Base-by-base conservation (phyloP, 129 eudicot species). In the Helianthus tuberosus region DNA sequence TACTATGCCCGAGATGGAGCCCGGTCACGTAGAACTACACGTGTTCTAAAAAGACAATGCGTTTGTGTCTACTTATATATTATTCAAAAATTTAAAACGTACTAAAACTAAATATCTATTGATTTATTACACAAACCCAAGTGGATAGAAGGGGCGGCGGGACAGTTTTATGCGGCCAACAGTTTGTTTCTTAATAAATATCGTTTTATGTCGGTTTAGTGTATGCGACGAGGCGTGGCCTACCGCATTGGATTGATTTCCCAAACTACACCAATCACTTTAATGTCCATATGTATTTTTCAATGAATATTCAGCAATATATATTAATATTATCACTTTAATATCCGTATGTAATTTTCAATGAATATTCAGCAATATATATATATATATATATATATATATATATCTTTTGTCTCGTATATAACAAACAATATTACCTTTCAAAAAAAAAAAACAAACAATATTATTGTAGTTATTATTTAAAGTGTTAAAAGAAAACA, bases 111-210 rank as follows among this genome's bases (percentile, higher is more conserved):
- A 32, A 6, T 32, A 32, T 13, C 6, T 35, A 32, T 5, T 10
- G 36, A 43, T 43, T 64, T 20, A 66, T 20, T 11, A 11, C 11
- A 44, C 71, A 44, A 44, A 65, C 17, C 17, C 55, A 46, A 43
- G 36, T 20, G 54, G 53, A 17, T 10, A 44, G 32, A 16, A 27
- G 61, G 74, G 74, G 63, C 63, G 74, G 74, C 74, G 46, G 74
- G 74, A 35, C 63, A 35, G 74, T 69, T 69, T 69, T 51, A 69
- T 69, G 74, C 74, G 62, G 74, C 63, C 49, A 51, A 66, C 17
- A 20, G 55, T 66, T 11, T 46, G 55, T 17, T 66, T 43, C 5
- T 12, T 32, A 32, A 58, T 11, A 20, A 35, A 32, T 12, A 5
- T 29, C 39, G 43, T 61, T 61, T 61, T 43, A 17, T 43, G 32